phyloP scores from a whole-genome alignment of 2,329 filamentous ascomycete genomes.

The Penicillium sp. region DNA sequence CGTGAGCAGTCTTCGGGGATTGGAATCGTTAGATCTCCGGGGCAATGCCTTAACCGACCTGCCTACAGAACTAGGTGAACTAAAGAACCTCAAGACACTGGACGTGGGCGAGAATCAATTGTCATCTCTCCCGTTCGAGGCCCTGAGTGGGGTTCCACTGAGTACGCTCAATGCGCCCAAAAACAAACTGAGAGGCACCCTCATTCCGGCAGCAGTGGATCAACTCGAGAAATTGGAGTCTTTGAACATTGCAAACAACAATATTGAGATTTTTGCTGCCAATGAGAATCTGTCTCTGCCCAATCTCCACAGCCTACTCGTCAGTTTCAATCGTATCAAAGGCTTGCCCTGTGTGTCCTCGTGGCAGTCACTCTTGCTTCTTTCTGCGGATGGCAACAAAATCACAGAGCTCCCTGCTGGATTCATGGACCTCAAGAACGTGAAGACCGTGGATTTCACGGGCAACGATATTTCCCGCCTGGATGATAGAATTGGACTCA shows the following conservation, averaged over 20 bases:
- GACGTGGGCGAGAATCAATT: conserved; percentile 81
- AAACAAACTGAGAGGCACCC: conserved; percentile 72
- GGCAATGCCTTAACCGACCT: conserved; percentile 74
- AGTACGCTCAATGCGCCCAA: conserved; percentile 73
- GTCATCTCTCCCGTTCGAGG: conserved; percentile 67
- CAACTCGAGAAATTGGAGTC: conserved; percentile 66
- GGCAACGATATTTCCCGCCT: conserved; percentile 78
- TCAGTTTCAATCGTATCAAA: conserved; percentile 79
- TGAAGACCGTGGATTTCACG: conserved; percentile 79
- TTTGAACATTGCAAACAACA: conserved; percentile 77
- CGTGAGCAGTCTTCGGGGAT: conserved; percentile 64
- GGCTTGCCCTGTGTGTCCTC: conserved; percentile 70
- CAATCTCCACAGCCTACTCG: conserved; percentile 68
- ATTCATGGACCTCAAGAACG: conserved; percentile 64
- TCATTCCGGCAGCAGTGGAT: conserved; percentile 65
- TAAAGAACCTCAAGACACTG: conserved; percentile 70
- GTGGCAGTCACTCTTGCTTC: conserved; percentile 71
- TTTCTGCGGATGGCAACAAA: conserved; percentile 80
- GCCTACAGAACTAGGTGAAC: conserved; percentile 64
- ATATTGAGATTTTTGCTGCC: conserved; percentile 57
- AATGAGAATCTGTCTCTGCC: conserved; percentile 63
- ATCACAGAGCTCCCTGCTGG: conserved; percentile 74
- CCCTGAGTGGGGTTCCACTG: conserved; percentile 67
- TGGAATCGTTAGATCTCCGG: conserved; percentile 81
- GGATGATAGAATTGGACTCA: conserved; percentile 73